These are phyloP conservation scores for Exophiala calicioides DNA, from an alignment of 2,329 filamentous ascomycete species.

Conservation along the genomic window DNA sequence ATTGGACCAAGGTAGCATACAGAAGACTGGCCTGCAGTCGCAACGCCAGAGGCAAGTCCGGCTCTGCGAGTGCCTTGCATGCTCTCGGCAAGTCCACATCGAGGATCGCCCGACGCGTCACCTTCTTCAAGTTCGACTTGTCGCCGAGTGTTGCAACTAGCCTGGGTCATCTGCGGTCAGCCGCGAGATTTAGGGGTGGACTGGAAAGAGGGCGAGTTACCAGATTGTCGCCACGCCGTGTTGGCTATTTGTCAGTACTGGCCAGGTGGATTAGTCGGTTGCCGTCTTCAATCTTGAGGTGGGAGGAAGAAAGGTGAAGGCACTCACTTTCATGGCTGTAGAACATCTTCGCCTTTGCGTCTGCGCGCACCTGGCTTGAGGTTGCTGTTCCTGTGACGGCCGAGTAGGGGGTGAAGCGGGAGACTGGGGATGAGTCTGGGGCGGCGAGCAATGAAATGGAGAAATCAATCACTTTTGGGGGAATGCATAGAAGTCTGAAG, in stretches of 20 bases:
- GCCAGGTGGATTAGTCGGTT: slow-evolving; percentile 23
- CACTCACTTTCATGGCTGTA: slow-evolving; percentile 89
- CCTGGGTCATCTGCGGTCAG: slow-evolving; percentile 55
- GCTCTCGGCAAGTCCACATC: slow-evolving; percentile 84
- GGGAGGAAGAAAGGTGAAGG: neutral
- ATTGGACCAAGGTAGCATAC: slow-evolving; percentile 43
- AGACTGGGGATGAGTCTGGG: no score
- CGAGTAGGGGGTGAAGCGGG: no score
- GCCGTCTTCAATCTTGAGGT: neutral
- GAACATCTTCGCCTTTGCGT: slow-evolving; percentile 70
- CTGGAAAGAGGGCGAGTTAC: slow-evolving; percentile 55
- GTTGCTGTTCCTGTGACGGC: no score
- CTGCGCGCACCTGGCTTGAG: no score
- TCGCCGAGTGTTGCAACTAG: slow-evolving; percentile 84
- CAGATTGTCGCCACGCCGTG: slow-evolving; percentile 95
- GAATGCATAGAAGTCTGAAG: no score
- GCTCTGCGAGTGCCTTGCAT: slow-evolving; percentile 83
- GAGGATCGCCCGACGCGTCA: slow-evolving; percentile 83
- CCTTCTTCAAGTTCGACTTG: slow-evolving; percentile 67
- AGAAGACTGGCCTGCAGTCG: slow-evolving; percentile 87
- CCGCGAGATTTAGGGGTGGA: neutral
- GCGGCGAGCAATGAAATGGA: no score
- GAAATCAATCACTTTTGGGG: no score
- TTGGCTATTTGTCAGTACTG: slow-evolving; percentile 78
- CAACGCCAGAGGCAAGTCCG: slow-evolving; percentile 82